Evolutionary conservation across 164 flowering plant species (phyloP).

Genomic region (Chimonanthus salicifolius): DNA sequence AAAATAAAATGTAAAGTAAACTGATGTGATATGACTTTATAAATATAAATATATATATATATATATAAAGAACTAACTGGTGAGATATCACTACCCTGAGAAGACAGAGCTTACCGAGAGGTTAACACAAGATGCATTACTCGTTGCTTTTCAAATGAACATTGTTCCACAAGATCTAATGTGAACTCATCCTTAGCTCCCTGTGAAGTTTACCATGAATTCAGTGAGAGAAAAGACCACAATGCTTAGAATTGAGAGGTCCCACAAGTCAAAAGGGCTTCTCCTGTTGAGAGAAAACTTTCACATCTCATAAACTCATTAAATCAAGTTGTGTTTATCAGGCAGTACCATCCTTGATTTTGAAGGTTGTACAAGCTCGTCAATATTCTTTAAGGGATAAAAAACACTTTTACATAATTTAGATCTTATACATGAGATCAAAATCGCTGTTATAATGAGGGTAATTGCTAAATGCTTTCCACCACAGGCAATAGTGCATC

Average conservation of each 20-base stretch:
- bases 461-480: not conserved
- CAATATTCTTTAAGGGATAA: too few species aligned
- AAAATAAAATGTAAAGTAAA: not conserved
- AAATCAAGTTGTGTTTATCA: too few species aligned
- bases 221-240: not conserved
- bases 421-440: not conserved
- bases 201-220: conserved; percentile 27
- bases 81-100: not conserved
- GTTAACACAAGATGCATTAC: conserved; percentile 92
- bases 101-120: conserved; percentile 50
- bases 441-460: not conserved
- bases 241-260: not conserved
- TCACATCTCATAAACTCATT: not conserved
- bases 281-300: not conserved
- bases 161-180: conserved; percentile 95
- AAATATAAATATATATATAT: too few species aligned
- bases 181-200: conserved; percentile 92
- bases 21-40: not conserved
- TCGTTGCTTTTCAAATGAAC: conserved; percentile 86
- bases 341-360: not conserved
- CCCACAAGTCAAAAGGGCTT: not conserved
- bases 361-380: not conserved
- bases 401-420: not conserved
- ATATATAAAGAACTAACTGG: not conserved
- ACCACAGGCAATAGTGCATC: not conserved